Percentiles rank a stretch among this genome's conserved stretches.
These are phyloP conservation scores for Candida sakaeoensis DNA, from an alignment of 805 yeast species.

Conservation along the genomic window DNA sequence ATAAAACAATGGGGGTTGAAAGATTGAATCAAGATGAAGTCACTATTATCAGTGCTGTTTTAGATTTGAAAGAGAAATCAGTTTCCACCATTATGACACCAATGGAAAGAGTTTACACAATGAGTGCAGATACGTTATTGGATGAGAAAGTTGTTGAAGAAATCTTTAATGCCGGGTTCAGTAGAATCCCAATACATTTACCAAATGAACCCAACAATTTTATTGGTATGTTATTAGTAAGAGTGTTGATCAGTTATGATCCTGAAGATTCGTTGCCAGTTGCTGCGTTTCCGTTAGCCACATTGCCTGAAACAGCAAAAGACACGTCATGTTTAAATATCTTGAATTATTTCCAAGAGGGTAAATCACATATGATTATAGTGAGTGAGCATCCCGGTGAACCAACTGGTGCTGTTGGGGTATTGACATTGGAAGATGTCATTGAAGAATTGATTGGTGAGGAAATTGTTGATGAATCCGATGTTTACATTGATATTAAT, in stretches of 20 bases:
- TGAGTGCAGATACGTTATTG: constrained; percentile 76
- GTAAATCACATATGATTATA: constrained; percentile 95
- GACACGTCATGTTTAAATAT: constrained; percentile 92
- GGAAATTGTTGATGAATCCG: constrained; percentile 94
- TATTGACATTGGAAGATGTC: constrained; percentile 92
- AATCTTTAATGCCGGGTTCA: constrained; percentile 90
- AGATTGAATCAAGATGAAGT: constrained; percentile 92
- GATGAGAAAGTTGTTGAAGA: constrained; percentile 85
- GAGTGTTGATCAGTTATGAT: constrained; percentile 90
- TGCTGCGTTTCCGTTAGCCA: constrained; percentile 90
- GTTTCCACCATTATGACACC: constrained; percentile 93
- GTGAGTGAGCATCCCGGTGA: constrained; percentile 85
- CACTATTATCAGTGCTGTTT: constrained; percentile 88
- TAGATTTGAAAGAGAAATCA: constrained; percentile 88
- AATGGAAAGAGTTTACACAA: constrained; percentile 80
- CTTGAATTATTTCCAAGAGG: constrained; percentile 94
- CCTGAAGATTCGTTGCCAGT: constrained; percentile 95
- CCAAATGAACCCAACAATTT: constrained; percentile 88
- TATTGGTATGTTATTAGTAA: constrained; percentile 90
- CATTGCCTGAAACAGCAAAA: constrained; percentile 89
- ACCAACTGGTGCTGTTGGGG: constrained; percentile 82
- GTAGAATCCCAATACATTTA: constrained; percentile 88
- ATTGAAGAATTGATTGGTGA: constrained; percentile 97
- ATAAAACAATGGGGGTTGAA: constrained; percentile 93
- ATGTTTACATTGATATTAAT: constrained; percentile 87